Percentiles rank a stretch among this genome's conserved stretches.
These are phyloP conservation scores for Trypanosoma brucei DNA, from an alignment of 208 protist species.

Conservation along the genomic window DNA sequence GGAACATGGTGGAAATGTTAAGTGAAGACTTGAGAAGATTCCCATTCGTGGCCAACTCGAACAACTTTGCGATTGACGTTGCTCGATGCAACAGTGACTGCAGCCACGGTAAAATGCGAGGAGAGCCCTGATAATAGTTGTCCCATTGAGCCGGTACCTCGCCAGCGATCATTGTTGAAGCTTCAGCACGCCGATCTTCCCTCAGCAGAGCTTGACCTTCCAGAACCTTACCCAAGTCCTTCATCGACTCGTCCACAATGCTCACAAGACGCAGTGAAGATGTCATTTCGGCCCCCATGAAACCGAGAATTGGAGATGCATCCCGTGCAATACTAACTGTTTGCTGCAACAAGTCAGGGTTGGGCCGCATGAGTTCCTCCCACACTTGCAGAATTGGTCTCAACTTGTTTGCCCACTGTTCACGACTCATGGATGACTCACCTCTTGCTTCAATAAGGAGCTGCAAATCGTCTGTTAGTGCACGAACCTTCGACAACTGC, in stretches of 20 bases:
- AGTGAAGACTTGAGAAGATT: conserved; percentile 72
- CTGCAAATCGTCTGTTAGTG: conserved; percentile 81
- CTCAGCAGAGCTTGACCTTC: conserved; percentile 87
- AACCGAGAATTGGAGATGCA: conserved; percentile 75
- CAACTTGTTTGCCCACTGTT: conserved; percentile 81
- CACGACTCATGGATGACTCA: conserved; percentile 69
- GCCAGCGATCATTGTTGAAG: conserved; percentile 75
- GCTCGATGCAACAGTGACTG: conserved; percentile 80
- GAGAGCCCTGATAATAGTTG: conserved; percentile 80
- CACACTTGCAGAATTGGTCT: conserved; percentile 85
- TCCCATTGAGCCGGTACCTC: conserved; percentile 87
- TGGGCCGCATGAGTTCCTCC: conserved; percentile 58
- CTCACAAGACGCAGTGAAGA: conserved; percentile 65
- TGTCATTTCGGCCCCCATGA: conserved; percentile 83
- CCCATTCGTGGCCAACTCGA: conserved; percentile 34
- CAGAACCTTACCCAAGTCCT: conserved; percentile 81
- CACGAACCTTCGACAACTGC: conserved; percentile 67
- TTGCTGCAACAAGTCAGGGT: conserved; percentile 54
- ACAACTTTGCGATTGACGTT: conserved; percentile 71
- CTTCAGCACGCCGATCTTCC: conserved; percentile 67
- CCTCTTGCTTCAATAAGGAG: conserved; percentile 63
- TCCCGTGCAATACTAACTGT: conserved; percentile 16
- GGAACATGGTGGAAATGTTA: conserved; percentile 85
- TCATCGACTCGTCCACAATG: conserved; percentile 75
- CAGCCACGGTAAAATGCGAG: conserved; percentile 80